These are phyloP conservation scores for Sonneratia caseolaris DNA, from an alignment of 345 rosid genomes.

Conservation along the genomic window DNA sequence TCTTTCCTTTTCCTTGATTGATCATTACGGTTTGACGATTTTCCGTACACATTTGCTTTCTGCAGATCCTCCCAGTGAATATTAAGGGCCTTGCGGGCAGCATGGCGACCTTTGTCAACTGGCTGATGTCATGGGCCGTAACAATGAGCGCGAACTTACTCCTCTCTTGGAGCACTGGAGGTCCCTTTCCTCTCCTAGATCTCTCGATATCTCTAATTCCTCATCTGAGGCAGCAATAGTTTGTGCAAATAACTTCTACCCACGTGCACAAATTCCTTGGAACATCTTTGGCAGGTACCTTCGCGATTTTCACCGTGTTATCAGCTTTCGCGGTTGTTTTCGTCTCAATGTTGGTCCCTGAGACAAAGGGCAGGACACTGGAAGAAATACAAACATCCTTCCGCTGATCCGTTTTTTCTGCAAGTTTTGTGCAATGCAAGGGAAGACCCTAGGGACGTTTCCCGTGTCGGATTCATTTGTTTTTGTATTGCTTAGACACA, in stretches of 20 bases:
- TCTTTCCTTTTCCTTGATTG: neutral
- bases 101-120: slow-evolving; percentile 46
- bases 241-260: neutral
- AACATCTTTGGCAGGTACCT: slow-evolving; percentile 33
- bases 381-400: slow-evolving; percentile 68
- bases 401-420: slow-evolving; percentile 26
- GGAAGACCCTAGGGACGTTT: neutral
- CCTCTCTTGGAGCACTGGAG: slow-evolving; percentile 52
- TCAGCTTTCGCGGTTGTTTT: slow-evolving; percentile 33
- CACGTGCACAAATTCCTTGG: neutral
- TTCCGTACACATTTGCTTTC: neutral
- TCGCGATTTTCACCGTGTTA: slow-evolving; percentile 32
- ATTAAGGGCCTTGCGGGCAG: slow-evolving; percentile 70
- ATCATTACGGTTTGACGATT: neutral
- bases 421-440: neutral
- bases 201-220: neutral
- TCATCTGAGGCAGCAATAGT: neutral
- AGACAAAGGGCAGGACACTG: slow-evolving; percentile 61
- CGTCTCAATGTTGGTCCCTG: slow-evolving; percentile 43
- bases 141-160: slow-evolving; percentile 63
- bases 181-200: slow-evolving; percentile 16
- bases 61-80: slow-evolving; percentile 35
- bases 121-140: slow-evolving; percentile 33
- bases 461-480: neutral
- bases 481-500: neutral